Conservation (phyloP, 1,139 yeast genomes). For the Pichiaceae sp. region DNA sequence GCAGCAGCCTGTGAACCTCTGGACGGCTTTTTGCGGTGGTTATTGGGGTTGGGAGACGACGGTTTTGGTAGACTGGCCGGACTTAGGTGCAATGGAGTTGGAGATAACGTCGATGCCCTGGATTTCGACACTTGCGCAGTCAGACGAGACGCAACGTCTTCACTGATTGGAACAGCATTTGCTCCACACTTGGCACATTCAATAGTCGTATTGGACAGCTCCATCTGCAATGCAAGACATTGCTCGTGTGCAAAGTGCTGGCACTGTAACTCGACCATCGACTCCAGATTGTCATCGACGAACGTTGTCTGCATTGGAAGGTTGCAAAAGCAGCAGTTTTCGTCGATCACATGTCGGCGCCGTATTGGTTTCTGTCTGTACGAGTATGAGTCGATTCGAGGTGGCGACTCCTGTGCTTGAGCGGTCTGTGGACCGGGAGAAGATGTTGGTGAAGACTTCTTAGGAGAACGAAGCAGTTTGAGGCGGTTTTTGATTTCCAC, state of each 20-base stretch:
- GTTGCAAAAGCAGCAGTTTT: constrained; percentile 26
- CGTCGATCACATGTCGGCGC: background rate
- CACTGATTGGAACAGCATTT: background rate
- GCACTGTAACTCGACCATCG: constrained; percentile 25
- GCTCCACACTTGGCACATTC: no score
- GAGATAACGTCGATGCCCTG: no score
- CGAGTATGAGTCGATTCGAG: no score
- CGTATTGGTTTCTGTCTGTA: no score
- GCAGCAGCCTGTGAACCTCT: constrained; percentile 31
- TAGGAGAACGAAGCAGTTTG: background rate
- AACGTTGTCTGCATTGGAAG: constrained; percentile 21
- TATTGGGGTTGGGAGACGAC: background rate
- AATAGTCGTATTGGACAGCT: constrained; percentile 5
- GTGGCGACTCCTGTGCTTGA: no score
- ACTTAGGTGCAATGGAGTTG: no score
- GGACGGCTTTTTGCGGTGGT: constrained; percentile 21
- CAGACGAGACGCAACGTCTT: background rate
- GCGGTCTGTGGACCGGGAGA: no score
- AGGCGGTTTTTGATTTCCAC: background rate
- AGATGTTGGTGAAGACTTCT: background rate
- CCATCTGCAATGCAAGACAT: constrained; percentile 25
- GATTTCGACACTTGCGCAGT: no score
- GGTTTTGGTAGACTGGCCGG: background rate
- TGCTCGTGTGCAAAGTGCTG: constrained; percentile 28
- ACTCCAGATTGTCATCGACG: constrained; percentile 19